These are phyloP conservation scores for Tillandsia leiboldiana DNA, from an alignment of 176 grass and related monocot genomes.

Conservation along the genomic window DNA sequence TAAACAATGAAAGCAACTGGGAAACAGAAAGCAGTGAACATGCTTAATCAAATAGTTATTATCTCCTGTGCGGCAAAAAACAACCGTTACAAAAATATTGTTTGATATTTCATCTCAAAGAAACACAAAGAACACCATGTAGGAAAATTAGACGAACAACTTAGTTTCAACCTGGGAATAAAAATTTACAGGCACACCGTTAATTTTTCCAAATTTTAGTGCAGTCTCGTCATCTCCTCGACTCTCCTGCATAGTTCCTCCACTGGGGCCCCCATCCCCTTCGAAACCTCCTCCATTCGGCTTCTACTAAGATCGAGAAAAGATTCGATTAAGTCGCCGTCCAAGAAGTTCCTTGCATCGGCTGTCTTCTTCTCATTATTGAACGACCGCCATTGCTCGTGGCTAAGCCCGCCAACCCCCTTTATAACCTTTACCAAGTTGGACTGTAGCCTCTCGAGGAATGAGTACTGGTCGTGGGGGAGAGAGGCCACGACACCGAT, in stretches of 20 bases:
- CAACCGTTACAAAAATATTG: too few species aligned
- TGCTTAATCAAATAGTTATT: too few species aligned
- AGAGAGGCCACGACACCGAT: conserved; percentile 79
- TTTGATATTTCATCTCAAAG: too few species aligned
- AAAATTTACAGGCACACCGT: neutral
- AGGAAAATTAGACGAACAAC: neutral
- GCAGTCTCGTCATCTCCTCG: conserved; percentile 86
- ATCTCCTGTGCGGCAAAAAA: too few species aligned
- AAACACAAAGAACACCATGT: neutral
- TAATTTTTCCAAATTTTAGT: conserved; percentile 23
- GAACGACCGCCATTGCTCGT: conserved; percentile 83
- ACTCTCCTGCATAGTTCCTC: conserved; percentile 89
- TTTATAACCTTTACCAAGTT: conserved; percentile 76
- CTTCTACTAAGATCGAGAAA: conserved; percentile 71
- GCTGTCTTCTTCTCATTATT: conserved; percentile 63
- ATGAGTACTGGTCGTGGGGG: conserved; percentile 64
- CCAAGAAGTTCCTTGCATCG: conserved; percentile 62
- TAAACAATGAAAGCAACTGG: too few species aligned
- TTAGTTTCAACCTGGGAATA: neutral
- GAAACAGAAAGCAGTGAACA: too few species aligned
- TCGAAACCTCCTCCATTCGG: conserved; percentile 75
- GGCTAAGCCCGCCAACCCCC: conserved; percentile 70
- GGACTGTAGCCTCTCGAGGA: conserved; percentile 78
- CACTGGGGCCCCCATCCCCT: conserved; percentile 44
- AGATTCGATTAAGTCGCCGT: conserved; percentile 83